Evolutionary conservation across 1,139 yeast genomes (phyloP).

Genomic region (Magnusiomyces paraingens): DNA sequence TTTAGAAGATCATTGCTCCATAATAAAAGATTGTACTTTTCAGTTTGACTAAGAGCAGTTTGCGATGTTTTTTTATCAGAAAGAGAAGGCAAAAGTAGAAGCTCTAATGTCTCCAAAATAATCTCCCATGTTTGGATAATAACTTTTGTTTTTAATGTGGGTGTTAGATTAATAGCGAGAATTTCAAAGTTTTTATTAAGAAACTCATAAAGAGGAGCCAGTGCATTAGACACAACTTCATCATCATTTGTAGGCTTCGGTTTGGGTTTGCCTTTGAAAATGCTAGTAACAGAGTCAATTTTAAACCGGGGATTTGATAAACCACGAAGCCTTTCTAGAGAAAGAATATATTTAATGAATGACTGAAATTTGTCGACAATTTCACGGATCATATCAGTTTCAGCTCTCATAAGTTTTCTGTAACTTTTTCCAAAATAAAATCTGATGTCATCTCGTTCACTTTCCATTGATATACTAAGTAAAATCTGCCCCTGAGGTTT

Average conservation of each 20-base stretch:
- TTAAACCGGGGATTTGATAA: conserved; percentile 31
- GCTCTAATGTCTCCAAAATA: conserved; percentile 58
- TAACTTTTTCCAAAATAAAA: conserved; percentile 75
- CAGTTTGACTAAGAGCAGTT: conserved; percentile 50
- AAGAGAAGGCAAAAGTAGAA: conserved; percentile 61
- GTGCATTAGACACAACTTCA: conserved; percentile 53
- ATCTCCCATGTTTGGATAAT: conserved; percentile 76
- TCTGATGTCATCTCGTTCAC: conserved; percentile 68
- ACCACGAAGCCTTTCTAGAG: conserved; percentile 31
- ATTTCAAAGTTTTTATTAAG: conserved; percentile 63
- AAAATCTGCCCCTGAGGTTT: conserved; percentile 62
- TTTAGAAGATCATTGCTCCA: conserved; percentile 66
- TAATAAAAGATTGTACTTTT: conserved; percentile 61
- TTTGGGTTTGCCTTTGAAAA: conserved; percentile 41
- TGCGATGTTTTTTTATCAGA: conserved; percentile 48
- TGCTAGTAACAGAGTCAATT: conserved; percentile 48
- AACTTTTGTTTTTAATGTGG: conserved; percentile 53
- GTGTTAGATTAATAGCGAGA: conserved; percentile 57
- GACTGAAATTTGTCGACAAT: conserved; percentile 57
- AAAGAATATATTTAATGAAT: conserved; percentile 42
- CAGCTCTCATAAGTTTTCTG: conserved; percentile 54
- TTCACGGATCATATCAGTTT: conserved; percentile 56
- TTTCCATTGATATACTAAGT: conserved; percentile 66
- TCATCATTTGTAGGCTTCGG: conserved; percentile 36
- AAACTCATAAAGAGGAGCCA: conserved; percentile 70